Base-by-base conservation (phyloP, 2,329 filamentous ascomycete species). In the Sporothrix mexicana region DNA sequence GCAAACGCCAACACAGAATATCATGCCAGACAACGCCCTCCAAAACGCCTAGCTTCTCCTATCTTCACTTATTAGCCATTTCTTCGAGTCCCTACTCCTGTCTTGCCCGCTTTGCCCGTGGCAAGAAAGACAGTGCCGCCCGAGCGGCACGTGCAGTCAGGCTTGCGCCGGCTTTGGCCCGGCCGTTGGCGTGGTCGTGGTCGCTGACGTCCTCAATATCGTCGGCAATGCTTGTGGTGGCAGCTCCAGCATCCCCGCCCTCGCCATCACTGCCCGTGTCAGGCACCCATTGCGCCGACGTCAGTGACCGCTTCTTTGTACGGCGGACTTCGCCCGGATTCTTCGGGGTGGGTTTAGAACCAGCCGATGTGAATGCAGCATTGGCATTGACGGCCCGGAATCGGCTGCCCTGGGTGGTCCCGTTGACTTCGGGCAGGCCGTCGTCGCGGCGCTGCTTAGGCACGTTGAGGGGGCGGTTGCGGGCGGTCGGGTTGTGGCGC, bases 121-220 rank as follows among this genome's bases (percentile, higher is more conserved):
- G 49, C 20, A 66, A 8, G 41, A 66, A 43, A 17, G 61, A 45
- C 61, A 66, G 25, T 17, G 20, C 57, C 10, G 61, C n/a, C 55
- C 64, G 64, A 25, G 36, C 72, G 20, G 43, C 59, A 43, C 36
- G 51, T 30, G 45, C 9, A 3, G 61, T 43, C 47, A 36, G 36
- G 57, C 70, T 45, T 41, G 25, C 61, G 20, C 61, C 20, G 13
- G 36, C 41, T 6, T 30, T 30, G 23, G 51, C 51, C 17, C 2
- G 13, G 7, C 36, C 25, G 17, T 7, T 12, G 20, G 17, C 36
- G 53, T 36, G 30, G 36, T n/a, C 69, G 45, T 69, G 30, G 23
- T 72, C 70, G 61, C 70, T 71, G 2, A 71, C 71, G 20, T 74
- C 73, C 36, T 74, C 73, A 64, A 74, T 74, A 17, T 74, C 73